Evolutionary conservation across 306 rosid genomes (phyloP).

Genomic region (Leucaena leucocephala): DNA sequence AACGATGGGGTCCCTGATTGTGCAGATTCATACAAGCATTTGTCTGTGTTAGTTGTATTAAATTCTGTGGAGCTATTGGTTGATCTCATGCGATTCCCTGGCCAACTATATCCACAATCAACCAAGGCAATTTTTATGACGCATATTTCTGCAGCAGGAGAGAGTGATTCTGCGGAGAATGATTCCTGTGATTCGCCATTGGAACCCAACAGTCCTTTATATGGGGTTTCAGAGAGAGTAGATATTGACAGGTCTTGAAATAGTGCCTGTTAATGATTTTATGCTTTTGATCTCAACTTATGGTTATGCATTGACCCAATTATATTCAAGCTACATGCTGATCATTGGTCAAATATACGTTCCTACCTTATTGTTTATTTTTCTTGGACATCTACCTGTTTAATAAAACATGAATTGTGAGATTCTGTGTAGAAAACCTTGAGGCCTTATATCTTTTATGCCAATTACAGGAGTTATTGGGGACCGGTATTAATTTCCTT

Average conservation of each 20-base stretch:
- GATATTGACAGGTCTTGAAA: slow-evolving; percentile 63
- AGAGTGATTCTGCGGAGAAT: slow-evolving; percentile 98
- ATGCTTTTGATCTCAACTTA: slow-evolving; percentile 28
- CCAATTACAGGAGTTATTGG: slow-evolving; percentile 29
- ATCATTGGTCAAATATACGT: slow-evolving; percentile 28
- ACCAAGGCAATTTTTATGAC: slow-evolving; percentile 88
- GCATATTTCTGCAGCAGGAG: slow-evolving; percentile 94
- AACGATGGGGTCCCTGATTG: slow-evolving; percentile 76
- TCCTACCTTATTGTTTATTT: slow-evolving; percentile 2
- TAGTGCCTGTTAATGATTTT: slow-evolving; percentile 8
- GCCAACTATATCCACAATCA: slow-evolving; percentile 79
- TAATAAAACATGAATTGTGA: slow-evolving; percentile 27
- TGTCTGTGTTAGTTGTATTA: slow-evolving; percentile 81
- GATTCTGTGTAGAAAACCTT: slow-evolving; percentile 17
- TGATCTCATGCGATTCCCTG: slow-evolving; percentile 97
- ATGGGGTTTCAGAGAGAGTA: slow-evolving; percentile 82
- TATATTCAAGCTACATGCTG: slow-evolving; percentile 26
- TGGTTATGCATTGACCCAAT: slow-evolving; percentile 34
- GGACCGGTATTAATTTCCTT: slow-evolving; percentile 35
- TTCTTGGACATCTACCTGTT: slow-evolving; percentile 5
- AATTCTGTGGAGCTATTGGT: slow-evolving; percentile 91
- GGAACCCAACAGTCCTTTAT: slow-evolving; percentile 98
- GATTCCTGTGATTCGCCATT: slow-evolving; percentile 99
- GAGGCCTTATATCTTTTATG: slow-evolving; percentile 27
- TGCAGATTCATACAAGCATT: slow-evolving; percentile 82